These are phyloP conservation scores for Hydnum rufescens DNA, from an alignment of 768 basidiomycete genomes.

Conservation along the genomic window DNA sequence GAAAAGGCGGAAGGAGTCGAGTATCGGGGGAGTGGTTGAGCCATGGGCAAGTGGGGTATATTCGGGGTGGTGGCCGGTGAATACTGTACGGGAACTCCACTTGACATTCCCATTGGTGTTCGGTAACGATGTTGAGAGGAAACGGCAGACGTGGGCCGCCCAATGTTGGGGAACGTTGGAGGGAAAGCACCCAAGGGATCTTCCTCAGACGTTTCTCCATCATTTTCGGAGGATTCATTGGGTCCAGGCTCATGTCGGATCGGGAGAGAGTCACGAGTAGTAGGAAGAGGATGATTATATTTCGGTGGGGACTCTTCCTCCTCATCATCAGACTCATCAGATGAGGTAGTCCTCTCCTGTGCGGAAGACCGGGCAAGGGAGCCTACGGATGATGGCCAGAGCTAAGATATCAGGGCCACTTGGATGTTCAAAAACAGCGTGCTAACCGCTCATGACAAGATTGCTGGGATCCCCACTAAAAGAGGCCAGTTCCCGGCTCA, in stretches of 20 bases:
- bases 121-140: conserved; percentile 1
- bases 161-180: too few species aligned
- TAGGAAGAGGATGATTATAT: background rate
- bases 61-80: conserved; percentile 2
- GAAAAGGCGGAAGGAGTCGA: conserved; percentile 54
- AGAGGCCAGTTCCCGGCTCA: conserved; percentile 59
- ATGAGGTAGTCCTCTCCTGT: background rate
- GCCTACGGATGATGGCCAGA: background rate
- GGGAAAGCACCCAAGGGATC: conserved; percentile 1
- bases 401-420: background rate
- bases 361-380: background rate
- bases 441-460: conserved; percentile 42
- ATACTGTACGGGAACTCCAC: conserved; percentile 2
- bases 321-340: background rate
- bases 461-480: conserved; percentile 50
- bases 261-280: background rate
- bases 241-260: background rate
- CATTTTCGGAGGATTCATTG: background rate
- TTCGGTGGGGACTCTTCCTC: background rate
- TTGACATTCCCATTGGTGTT: conserved; percentile 1
- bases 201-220: conserved; percentile 5
- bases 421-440: background rate
- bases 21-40: conserved; percentile 55
- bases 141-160: background rate
- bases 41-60: conserved; percentile 50